These are phyloP conservation scores for Carex arenaria DNA, from an alignment of 202 grass and related monocot genomes.

Conservation along the genomic window DNA sequence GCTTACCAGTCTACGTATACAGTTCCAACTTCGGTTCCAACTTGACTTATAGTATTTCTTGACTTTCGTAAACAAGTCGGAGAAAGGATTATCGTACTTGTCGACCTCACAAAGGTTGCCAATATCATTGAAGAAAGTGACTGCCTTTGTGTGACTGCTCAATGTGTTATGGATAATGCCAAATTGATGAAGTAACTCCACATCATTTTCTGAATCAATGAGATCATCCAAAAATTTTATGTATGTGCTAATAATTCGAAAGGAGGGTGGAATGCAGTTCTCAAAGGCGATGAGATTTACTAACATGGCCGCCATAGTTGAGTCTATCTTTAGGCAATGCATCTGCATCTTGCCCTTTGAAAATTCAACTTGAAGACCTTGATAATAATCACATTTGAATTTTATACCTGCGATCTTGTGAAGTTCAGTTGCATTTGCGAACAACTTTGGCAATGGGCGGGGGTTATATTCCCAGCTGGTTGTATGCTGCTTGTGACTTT, in stretches of 20 bases:
- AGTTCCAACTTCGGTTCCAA: too few species aligned
- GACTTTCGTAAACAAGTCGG: not conserved
- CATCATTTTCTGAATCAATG: too few species aligned
- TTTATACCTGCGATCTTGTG: not conserved
- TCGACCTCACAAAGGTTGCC: too few species aligned
- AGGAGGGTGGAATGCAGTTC: conserved; percentile 22
- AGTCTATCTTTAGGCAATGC: conserved; percentile 41
- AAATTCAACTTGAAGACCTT: conserved; percentile 9
- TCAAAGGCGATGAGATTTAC: conserved; percentile 48
- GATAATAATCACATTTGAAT: not conserved
- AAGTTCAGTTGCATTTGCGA: not conserved
- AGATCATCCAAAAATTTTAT: conserved; percentile 30
- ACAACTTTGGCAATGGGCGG: too few species aligned
- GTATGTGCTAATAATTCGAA: not conserved
- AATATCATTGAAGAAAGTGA: too few species aligned
- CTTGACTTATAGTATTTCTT: not conserved
- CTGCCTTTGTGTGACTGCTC: too few species aligned
- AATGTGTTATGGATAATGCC: too few species aligned
- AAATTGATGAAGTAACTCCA: too few species aligned
- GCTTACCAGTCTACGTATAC: too few species aligned
- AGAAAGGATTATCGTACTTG: too few species aligned
- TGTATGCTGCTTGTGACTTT: too few species aligned
- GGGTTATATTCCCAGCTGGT: too few species aligned
- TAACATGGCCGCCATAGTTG: conserved; percentile 24
- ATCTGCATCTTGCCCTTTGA: conserved; percentile 34